These are phyloP conservation scores for Naganishia antarctica DNA, from an alignment of 768 basidiomycete species.

Conservation along the genomic window DNA sequence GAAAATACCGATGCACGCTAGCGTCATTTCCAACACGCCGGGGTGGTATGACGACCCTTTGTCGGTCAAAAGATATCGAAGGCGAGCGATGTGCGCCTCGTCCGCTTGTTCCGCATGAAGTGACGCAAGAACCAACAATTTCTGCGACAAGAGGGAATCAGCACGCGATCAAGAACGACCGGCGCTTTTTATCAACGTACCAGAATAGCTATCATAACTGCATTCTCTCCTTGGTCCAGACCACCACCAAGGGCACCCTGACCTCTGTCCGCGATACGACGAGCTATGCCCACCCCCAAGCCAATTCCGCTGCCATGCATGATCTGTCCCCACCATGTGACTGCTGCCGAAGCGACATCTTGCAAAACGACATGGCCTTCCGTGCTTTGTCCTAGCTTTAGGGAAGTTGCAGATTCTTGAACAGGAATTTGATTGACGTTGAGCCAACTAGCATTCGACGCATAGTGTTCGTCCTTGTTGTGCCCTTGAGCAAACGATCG, in stretches of 20 bases:
- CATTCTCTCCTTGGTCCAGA: conserved; percentile 38
- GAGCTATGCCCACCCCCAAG: conserved; percentile 21
- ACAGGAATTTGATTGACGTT: conserved; percentile 2
- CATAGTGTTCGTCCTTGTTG: conserved; percentile 3
- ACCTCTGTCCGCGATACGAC: conserved; percentile 24
- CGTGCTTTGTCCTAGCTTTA: conserved; percentile 8
- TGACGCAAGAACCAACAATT: conserved; percentile 36
- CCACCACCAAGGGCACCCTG: conserved; percentile 30
- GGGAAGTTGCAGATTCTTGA: neutral
- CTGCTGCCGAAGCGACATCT: conserved; percentile 26
- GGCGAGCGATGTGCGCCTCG: conserved; percentile 53
- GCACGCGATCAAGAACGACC: no score
- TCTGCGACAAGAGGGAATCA: conserved; percentile 17
- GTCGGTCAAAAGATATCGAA: conserved; percentile 71
- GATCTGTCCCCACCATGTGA: conserved; percentile 40
- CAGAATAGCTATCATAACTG: conserved; percentile 38
- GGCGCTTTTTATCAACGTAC: conserved; percentile 24
- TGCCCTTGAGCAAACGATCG: neutral
- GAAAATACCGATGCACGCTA: conserved; percentile 76
- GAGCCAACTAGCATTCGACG: conserved; percentile 18
- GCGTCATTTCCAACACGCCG: conserved; percentile 79
- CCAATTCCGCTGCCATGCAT: conserved; percentile 28
- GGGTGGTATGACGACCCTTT: conserved; percentile 75
- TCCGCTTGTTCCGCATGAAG: conserved; percentile 29
- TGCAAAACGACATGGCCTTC: conserved; percentile 25